Base-by-base conservation (phyloP, 1,139 yeast species). In the Blastobotrys capitulatus region DNA sequence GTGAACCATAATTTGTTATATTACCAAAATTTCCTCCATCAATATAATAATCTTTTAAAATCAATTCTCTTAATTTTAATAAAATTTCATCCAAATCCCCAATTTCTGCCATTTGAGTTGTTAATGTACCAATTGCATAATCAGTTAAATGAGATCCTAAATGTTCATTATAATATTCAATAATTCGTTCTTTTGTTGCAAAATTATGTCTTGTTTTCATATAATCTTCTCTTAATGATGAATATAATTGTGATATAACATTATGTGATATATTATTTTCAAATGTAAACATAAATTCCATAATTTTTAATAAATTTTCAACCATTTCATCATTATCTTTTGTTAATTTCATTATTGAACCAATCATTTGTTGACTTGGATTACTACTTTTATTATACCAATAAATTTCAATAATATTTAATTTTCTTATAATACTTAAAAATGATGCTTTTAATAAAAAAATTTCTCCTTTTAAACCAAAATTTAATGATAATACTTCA, bases 401-500 rank as follows among this genome's bases (percentile, higher is more conserved):
- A 18, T 52, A 51, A 9, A 60, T 46, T 42, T 62, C 66, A 1
- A 59, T 34, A 12, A 49, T 52, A 13, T 57, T 46, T n/a, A 55
- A 49, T 2, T 54, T 53, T 15, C 65, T 56, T 12, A 61, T 39
- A 10, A 58, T 38, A 3, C 61, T 45, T 3, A 57, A 48, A 36
- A 48, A 53, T 3, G 64, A 55, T 2, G 63, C 57, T 46, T 59
- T 60, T 27, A 57, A 42, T 5, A 57, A 47, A 45, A 53, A 54
- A n/a, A 56, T 43, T 22, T 52, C 55, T 6, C 44, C 44, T 13
- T 44, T 42, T 2, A 55, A 46, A 44, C 56, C 61, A 50, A 57
- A 57, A 18, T 66, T 68, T 15, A 79, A 54, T 1, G 75, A 67
- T 25, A 79, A 62, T 0, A 82, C 74, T 60, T 86, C 92, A 52